Percentiles rank a stretch among this genome's conserved stretches.
Conservation (phyloP, 1,284 basidiomycete genomes). For the Apiotrichum siamense region DNA sequence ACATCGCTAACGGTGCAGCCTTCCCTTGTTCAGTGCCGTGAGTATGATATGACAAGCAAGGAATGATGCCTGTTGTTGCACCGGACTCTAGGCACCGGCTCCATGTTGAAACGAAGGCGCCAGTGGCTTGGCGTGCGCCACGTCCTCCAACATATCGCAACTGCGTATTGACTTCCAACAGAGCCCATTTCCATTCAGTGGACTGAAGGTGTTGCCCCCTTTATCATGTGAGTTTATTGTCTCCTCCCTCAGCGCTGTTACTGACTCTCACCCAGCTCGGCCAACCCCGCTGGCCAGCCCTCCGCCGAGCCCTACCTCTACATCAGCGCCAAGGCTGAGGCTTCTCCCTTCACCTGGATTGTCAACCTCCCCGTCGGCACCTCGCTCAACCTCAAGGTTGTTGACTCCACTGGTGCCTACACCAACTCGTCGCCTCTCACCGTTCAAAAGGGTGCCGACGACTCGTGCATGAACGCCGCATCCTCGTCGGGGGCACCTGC, state of each 20-base stretch:
- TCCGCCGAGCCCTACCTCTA: slow-evolving; percentile 27
- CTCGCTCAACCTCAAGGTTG: slow-evolving; percentile 36
- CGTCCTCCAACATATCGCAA: background rate
- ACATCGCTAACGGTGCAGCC: slow-evolving; percentile 16
- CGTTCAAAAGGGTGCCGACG: slow-evolving; percentile 30
- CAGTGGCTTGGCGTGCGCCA: no score
- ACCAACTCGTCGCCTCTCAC: slow-evolving; percentile 32
- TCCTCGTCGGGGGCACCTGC: slow-evolving; percentile 1
- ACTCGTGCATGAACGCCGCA: slow-evolving; percentile 25
- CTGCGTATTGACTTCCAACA: slow-evolving; percentile 8
- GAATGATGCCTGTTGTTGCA: no score
- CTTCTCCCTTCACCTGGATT: slow-evolving; percentile 35
- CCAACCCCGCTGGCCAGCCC: slow-evolving; percentile 37
- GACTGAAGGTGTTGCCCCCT: slow-evolving; percentile 33
- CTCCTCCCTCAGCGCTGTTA: background rate
- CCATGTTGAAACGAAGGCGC: no score
- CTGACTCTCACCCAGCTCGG: slow-evolving; percentile 25
- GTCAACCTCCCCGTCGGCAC: slow-evolving; percentile 32
- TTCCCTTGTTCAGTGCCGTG: slow-evolving; percentile 38
- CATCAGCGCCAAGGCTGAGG: slow-evolving; percentile 18
- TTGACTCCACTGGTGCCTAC: slow-evolving; percentile 32
- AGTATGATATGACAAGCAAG: slow-evolving; percentile 11
- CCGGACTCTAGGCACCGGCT: no score
- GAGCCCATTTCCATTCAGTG: slow-evolving; percentile 34
- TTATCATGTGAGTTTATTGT: slow-evolving; percentile 39